Evolutionary conservation across 1,139 yeast genomes (phyloP), one percentile per base, ranked within the genome.

Genomic region (Suhomyces panamericanus): DNA sequence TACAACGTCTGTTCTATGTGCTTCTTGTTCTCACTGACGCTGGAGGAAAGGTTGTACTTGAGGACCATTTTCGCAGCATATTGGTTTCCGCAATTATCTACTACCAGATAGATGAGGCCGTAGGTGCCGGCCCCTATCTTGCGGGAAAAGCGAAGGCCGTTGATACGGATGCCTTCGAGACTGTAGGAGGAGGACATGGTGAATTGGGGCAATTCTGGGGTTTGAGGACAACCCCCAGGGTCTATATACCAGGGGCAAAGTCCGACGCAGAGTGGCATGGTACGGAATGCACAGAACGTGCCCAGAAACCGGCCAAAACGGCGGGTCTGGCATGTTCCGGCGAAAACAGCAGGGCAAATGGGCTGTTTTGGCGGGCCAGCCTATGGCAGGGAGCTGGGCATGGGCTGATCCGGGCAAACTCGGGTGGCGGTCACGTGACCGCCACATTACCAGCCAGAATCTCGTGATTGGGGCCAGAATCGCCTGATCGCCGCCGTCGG

Each of bases 121-220:
- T 86, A 89, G 17, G 96, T 90, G 32, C 97, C 96, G 1, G 95
- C 80, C 13, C 97, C 96, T n/a, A 88, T 76, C 50, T 83, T 80
- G 45, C 67, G 68, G 42, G 75, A 60, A 33, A 85, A 71, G 48
- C 66, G 69, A 55, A 73, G 75, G 39, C 71, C 69, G 54, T 75
- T 71, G 39, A 77, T 52, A 32, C 56, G 55, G 45, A 52, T 56
- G 1, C 69, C 70, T 46, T 62, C 59, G 28, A 68, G 51, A 16
- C 27, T 35, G 34, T 40, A 35, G 17, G 34, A 15, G 5, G 37
- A 15, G 16, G 38, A 35, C 32, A 35, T 35, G 13, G 6, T 27
- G 22, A 15, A 20, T 20, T 32, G 12, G 27, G 15, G 15, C 16
- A 3, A 14, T 14, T 2, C 6, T 2, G 15, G 15, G 14, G 14